Conservation (phyloP, 768 basidiomycete genomes). For the Dentipellis sp. region DNA sequence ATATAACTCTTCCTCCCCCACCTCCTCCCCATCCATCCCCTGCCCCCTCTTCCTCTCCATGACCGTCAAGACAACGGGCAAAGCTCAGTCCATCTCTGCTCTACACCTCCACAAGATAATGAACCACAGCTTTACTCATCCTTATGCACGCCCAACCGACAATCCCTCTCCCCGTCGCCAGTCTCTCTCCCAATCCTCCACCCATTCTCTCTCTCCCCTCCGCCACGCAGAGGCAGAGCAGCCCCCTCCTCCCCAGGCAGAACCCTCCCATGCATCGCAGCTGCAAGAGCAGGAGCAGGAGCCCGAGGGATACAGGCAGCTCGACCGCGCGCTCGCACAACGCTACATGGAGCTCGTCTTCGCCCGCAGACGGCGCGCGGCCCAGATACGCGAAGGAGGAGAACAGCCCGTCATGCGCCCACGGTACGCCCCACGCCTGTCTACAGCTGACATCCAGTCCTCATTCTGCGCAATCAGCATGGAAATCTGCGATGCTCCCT, state of each 20-base stretch:
- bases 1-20: neutral
- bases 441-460: neutral
- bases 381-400: neutral
- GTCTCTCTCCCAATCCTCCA: neutral
- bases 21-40: too few relatives aligned
- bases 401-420: conserved; percentile 8
- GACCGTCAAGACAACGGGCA: neutral
- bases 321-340: conserved; percentile 12
- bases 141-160: too few relatives aligned
- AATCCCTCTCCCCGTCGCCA: too few relatives aligned
- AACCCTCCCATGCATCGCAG: neutral
- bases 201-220: neutral
- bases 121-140: neutral
- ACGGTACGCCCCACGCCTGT: conserved; percentile 4
- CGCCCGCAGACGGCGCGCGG: conserved; percentile 11
- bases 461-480: conserved; percentile 20
- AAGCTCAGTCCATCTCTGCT: neutral
- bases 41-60: too few relatives aligned
- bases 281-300: neutral
- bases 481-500: conserved; percentile 37
- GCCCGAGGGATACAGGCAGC: conserved; percentile 3
- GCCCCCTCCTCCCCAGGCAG: neutral
- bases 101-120: neutral
- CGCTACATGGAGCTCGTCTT: conserved; percentile 11
- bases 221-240: neutral